Evolutionary conservation across 2,329 filamentous ascomycete species (phyloP).

Genomic region (Neofusicoccum ribis): DNA sequence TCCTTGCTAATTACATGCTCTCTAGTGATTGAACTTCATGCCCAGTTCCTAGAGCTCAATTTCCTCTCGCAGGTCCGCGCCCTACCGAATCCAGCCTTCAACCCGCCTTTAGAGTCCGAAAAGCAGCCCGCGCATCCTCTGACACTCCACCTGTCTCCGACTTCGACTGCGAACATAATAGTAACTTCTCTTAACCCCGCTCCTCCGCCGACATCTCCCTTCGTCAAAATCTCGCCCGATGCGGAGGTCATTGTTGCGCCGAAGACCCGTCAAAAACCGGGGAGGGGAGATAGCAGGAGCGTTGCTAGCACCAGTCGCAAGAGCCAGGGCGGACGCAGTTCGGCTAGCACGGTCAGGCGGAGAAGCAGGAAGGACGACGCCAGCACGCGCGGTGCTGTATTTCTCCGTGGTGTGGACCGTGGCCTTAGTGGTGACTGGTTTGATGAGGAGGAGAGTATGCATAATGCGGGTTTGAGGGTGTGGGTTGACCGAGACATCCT

Average conservation of each 20-base stretch:
- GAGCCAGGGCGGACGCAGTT: constrained; percentile 69
- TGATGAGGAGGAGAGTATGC: constrained; percentile 58
- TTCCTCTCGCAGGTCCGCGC: constrained; percentile 90
- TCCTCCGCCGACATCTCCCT: constrained; percentile 66
- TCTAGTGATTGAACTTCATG: constrained; percentile 86
- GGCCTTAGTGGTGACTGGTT: constrained; percentile 73
- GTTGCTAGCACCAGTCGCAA: constrained; percentile 77
- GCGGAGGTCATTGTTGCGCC: constrained; percentile 97
- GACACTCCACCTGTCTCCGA: constrained; percentile 90
- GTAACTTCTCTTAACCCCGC: constrained; percentile 80
- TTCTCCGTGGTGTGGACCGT: constrained; percentile 77
- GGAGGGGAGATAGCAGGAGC: constrained; percentile 67
- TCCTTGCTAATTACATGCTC: background rate
- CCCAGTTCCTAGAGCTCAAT: constrained; percentile 92
- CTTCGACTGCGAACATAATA: constrained; percentile 89
- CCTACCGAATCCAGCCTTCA: constrained; percentile 78
- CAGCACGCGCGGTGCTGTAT: constrained; percentile 64
- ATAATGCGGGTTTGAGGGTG: constrained; percentile 63
- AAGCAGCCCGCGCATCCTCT: constrained; percentile 70
- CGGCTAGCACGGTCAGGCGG: constrained; percentile 67
- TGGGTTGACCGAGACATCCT: constrained; percentile 85
- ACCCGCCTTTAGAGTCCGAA: constrained; percentile 47
- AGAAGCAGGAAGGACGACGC: constrained; percentile 64
- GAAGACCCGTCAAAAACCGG: constrained; percentile 74
- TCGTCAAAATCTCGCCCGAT: constrained; percentile 90